phyloP scores from a whole-genome alignment of 2,329 filamentous ascomycete species.

The Endocalyx cinctus region DNA sequence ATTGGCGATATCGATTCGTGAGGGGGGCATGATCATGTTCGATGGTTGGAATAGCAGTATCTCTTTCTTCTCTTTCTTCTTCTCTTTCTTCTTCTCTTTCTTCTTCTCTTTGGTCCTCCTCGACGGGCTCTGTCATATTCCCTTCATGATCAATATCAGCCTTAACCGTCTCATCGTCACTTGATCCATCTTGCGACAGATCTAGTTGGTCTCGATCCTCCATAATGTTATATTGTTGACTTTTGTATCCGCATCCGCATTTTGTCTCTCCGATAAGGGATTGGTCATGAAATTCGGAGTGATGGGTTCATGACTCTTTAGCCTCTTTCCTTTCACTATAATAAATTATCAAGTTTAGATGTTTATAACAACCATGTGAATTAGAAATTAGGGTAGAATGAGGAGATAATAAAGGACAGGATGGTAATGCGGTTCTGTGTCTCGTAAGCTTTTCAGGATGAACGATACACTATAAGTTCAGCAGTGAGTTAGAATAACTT shows the following conservation, averaged over 20 bases:
- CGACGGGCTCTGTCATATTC: too few species aligned
- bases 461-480: too few species aligned
- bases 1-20: constrained; percentile 40
- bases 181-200: constrained; percentile 32
- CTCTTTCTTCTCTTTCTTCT: constrained; percentile 28
- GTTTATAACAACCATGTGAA: too few species aligned
- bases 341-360: too few species aligned
- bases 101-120: constrained; percentile 31
- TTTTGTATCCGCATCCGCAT: constrained; percentile 40
- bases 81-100: constrained; percentile 31
- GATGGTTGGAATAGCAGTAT: constrained; percentile 15
- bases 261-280: constrained; percentile 28
- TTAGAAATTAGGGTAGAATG: too few species aligned
- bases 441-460: too few species aligned
- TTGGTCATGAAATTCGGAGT: constrained; percentile 23
- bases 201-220: constrained; percentile 39
- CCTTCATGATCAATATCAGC: constrained; percentile 31
- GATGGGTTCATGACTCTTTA: constrained; percentile 22
- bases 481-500: too few species aligned
- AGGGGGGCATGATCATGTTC: constrained; percentile 29
- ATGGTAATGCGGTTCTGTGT: too few species aligned
- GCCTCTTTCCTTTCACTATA: neutral
- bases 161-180: constrained; percentile 40
- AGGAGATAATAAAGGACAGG: too few species aligned
- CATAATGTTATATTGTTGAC: too few species aligned